These are phyloP conservation scores for Phytophthora fragariaefolia DNA, from an alignment of 352 stramenopile genomes.

Conservation along the genomic window DNA sequence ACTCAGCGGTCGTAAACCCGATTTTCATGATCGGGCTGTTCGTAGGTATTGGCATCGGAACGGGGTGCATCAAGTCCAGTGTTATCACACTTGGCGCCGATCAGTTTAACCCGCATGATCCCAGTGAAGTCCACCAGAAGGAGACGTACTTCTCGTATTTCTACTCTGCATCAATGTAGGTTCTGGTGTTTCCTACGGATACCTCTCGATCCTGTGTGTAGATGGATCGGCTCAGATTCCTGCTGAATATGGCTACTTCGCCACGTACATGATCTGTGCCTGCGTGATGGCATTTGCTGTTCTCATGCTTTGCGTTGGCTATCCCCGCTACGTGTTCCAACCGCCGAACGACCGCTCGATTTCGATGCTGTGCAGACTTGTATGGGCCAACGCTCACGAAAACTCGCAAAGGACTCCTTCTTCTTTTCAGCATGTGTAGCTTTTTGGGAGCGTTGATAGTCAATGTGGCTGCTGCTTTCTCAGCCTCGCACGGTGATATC, in stretches of 20 bases:
- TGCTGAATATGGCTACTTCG: conserved; percentile 80
- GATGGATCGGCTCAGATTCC: conserved; percentile 72
- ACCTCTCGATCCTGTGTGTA: conserved; percentile 76
- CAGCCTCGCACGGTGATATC: conserved; percentile 24
- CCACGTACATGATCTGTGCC: conserved; percentile 67
- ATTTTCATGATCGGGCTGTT: conserved; percentile 64
- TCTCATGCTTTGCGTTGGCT: conserved; percentile 42
- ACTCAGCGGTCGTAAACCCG: conserved; percentile 32
- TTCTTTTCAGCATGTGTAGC: conserved; percentile 33
- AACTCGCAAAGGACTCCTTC: conserved; percentile 35
- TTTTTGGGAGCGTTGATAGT: conserved; percentile 45
- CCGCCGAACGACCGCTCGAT: conserved; percentile 44
- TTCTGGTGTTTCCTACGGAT: conserved; percentile 72
- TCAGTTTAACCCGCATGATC: conserved; percentile 60
- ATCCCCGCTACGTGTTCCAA: conserved; percentile 56
- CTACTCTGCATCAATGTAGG: conserved; percentile 85
- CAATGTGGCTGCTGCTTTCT: conserved; percentile 60
- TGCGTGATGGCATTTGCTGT: conserved; percentile 48
- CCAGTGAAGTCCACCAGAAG: conserved; percentile 51
- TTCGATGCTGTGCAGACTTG: conserved; percentile 47
- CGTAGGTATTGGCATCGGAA: conserved; percentile 48
- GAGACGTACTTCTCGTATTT: conserved; percentile 84
- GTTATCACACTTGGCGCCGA: conserved; percentile 65
- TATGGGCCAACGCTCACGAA: conserved; percentile 30
- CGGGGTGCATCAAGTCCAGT: conserved; percentile 62